Base-by-base conservation (phyloP, 371 early-diverging fungal species). In the Mortierella sp. region DNA sequence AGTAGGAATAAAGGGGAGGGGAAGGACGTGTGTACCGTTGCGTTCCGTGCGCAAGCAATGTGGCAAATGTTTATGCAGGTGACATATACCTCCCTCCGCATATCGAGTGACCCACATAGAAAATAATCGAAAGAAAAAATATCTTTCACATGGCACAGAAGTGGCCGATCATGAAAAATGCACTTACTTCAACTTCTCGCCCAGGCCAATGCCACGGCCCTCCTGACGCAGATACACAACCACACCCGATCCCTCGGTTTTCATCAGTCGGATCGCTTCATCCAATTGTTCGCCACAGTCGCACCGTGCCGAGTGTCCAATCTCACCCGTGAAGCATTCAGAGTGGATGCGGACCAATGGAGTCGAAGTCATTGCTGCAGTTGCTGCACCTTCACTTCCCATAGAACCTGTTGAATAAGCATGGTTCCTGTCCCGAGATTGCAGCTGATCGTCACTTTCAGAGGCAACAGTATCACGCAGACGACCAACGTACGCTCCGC, bases 301-400 rank as follows among this genome's bases (percentile, higher is more conserved):
- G 81, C 99, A 98, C 15, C 99, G 88, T 50, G 88, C 88, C 5
- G 95, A 94, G 44, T 92, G 90, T 2, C 97, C 90, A 0, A 95
- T 96, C 79, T 98, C 99, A 37, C 99, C 97, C 0, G 99, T 98
- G 66, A 95, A 97, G 70, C 99, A 98, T 66, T 95, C 96, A 1
- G 97, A 97, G 64, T 98, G 99, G 43, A 98, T 95, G 23, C 97
- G 89, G 4, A 91, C 94, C 50, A 97, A 78, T 6, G 97, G 94
- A 6, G 86, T 72, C n/a, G 56, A 41, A 9, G 63, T 21, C 11
- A 43, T 24, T 5, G 21, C 14, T 41, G 41, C 8, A 21, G 15
- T 37, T 17, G 32, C 19, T n/a, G n/a, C n/a, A n/a, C n/a, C n/a
- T n/a, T n/a, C n/a, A n/a, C n/a, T n/a, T n/a, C n/a, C n/a, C n/a